Conservation (phyloP, 805 yeast genomes). For the Aciculoconidium aculeatum region DNA sequence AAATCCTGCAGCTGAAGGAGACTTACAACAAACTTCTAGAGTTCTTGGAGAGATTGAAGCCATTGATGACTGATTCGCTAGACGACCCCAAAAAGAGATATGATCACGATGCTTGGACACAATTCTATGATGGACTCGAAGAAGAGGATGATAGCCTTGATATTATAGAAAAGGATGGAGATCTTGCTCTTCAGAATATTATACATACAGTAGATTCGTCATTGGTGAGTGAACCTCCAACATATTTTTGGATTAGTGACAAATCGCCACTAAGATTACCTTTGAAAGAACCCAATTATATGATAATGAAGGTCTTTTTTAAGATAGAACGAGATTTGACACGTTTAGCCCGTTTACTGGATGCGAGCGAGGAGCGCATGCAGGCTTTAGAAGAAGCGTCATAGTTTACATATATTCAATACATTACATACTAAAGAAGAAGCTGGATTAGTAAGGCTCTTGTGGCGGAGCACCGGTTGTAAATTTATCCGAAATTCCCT, state of each 20-base stretch:
- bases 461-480: too few relatives aligned
- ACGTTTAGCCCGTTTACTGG: conserved; percentile 2
- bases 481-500: too few relatives aligned
- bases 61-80: conserved; percentile 28
- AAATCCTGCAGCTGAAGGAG: too few relatives aligned
- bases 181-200: neutral
- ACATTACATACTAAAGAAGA: too few relatives aligned
- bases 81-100: conserved; percentile 39
- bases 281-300: conserved; percentile 60
- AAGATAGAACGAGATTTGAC: conserved; percentile 10
- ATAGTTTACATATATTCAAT: too few relatives aligned
- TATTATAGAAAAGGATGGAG: too few relatives aligned
- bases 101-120: conserved; percentile 48
- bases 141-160: conserved; percentile 10
- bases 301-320: conserved; percentile 33
- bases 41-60: conserved; percentile 26
- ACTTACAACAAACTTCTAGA: conserved; percentile 16
- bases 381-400: too few relatives aligned
- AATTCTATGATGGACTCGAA: conserved; percentile 27
- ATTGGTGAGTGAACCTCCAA: neutral
- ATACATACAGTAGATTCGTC: neutral
- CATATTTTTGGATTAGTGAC: conserved; percentile 58
- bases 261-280: conserved; percentile 67
- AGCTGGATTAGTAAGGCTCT: too few relatives aligned
- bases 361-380: neutral